Conservation (phyloP, 2,329 filamentous ascomycete genomes). For the Fusarium pseudograminearum region DNA sequence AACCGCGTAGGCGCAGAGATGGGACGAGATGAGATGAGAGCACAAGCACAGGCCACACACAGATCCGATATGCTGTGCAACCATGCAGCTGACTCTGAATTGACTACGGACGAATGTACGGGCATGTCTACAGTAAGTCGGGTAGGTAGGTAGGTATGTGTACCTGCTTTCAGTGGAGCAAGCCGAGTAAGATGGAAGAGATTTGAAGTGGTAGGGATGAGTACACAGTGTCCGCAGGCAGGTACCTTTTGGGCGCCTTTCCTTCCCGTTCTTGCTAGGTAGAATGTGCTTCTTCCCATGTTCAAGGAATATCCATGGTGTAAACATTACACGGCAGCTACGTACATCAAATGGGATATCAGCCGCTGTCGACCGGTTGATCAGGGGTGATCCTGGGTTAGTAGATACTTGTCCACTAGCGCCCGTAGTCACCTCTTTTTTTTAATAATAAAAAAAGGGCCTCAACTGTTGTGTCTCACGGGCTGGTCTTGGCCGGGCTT, state of each 20-base stretch:
- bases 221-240: constrained; percentile 12
- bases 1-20: constrained; percentile 10
- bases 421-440: constrained; percentile 10
- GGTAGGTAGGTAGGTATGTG: neutral
- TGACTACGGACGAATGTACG: constrained; percentile 23
- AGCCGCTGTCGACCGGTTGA: constrained; percentile 33
- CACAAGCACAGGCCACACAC: neutral
- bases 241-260: neutral
- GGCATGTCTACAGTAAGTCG: neutral
- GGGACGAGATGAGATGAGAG: neutral
- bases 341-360: constrained; percentile 29
- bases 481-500: neutral
- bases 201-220: constrained; percentile 19
- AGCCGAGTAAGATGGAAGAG: constrained; percentile 19
- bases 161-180: constrained; percentile 30
- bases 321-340: neutral
- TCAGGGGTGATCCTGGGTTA: constrained; percentile 1
- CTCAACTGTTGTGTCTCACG: neutral
- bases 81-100: constrained; percentile 26
- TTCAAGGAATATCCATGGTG: constrained; percentile 16
- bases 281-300: constrained; percentile 6
- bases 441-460: neutral
- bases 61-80: constrained; percentile 21
- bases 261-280: constrained; percentile 18
- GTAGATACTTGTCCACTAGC: constrained; percentile 1